Percentiles rank a stretch among this genome's conserved stretches.
phyloP scores from a whole-genome alignment of 345 rosid genomes.

The Orychophragmus violaceus region DNA sequence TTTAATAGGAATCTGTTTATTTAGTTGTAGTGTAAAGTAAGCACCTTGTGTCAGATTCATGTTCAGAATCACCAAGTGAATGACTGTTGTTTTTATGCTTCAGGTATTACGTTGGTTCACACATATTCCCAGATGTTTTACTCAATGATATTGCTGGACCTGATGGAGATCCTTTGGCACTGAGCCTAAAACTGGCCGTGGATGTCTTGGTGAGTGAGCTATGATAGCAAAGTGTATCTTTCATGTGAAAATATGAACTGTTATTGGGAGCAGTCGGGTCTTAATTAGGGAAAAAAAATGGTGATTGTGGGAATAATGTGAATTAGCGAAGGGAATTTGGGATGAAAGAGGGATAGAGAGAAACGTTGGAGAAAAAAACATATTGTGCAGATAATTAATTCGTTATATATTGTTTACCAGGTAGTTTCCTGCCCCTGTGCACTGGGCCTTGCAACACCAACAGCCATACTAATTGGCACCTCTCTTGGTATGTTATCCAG shows the following conservation, averaged over 20 bases:
- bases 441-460: constrained; percentile 96
- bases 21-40: constrained; percentile 5
- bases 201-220: constrained; percentile 83
- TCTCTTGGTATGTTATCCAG: constrained; percentile 63
- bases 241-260: background rate
- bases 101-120: constrained; percentile 85
- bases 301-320: background rate
- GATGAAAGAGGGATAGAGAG: background rate
- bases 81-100: constrained; percentile 19
- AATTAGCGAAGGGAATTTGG: background rate
- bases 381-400: background rate
- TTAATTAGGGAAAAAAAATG: background rate
- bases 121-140: constrained; percentile 89
- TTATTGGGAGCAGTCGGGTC: background rate
- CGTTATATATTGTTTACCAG: constrained; percentile 38
- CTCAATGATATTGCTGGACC: constrained; percentile 94
- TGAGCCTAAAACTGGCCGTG: constrained; percentile 91
- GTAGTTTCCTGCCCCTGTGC: constrained; percentile 98
- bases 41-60: background rate
- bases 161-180: constrained; percentile 77
- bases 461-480: constrained; percentile 95
- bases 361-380: background rate
- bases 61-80: background rate
- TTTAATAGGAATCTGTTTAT: background rate
- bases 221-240: constrained; percentile 1